A percentile compares a stretch with the other conserved stretches of the same genome.
Evolutionary conservation across 257 asterid species (phyloP).

Genomic region (Solanum dulcamara): DNA sequence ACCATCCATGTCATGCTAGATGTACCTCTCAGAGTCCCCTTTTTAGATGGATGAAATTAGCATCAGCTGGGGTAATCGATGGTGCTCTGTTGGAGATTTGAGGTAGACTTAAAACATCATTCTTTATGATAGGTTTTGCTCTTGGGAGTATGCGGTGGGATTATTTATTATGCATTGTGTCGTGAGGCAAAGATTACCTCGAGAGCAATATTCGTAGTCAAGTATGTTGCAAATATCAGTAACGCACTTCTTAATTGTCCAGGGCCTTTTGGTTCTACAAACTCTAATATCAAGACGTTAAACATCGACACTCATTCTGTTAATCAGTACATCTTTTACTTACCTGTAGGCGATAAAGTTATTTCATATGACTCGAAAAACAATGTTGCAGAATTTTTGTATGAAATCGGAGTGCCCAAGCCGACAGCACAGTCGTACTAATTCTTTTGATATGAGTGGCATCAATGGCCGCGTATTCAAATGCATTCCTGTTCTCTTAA

Average conservation of each 20-base stretch:
- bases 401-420: neutral
- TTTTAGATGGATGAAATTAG: too few species aligned
- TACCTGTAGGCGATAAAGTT: neutral
- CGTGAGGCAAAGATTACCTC: neutral
- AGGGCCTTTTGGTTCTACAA: too few species aligned
- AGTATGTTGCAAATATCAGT: neutral
- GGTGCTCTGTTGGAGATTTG: too few species aligned
- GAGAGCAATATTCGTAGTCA: neutral
- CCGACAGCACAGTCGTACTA: too few species aligned
- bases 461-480: neutral
- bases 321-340: neutral
- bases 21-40: too few species aligned
- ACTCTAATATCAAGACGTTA: too few species aligned
- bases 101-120: too few species aligned
- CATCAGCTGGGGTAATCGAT: too few species aligned
- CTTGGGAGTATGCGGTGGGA: neutral
- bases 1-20: too few species aligned
- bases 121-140: too few species aligned
- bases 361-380: neutral
- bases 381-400: neutral
- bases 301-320: neutral
- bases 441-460: neutral
- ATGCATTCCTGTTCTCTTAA: too few species aligned
- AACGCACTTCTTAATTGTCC: too few species aligned
- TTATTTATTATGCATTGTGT: neutral